Evolutionary conservation across 1,284 basidiomycete species (phyloP).

Genomic region (Golubevia pallescens): DNA sequence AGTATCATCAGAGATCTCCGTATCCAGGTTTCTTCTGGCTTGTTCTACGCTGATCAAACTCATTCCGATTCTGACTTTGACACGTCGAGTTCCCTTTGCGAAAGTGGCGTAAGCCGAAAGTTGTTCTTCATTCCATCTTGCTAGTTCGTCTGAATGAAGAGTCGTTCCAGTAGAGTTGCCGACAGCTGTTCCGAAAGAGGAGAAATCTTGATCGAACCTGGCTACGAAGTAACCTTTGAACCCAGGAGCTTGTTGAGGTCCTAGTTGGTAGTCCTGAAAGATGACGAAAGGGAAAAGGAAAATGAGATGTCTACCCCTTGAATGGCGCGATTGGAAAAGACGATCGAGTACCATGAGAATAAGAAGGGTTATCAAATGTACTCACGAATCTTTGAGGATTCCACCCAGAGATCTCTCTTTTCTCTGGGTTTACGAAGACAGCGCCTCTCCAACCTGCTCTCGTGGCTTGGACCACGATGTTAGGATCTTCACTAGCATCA

Average conservation of each 20-base stretch:
- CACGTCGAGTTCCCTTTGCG: conserved; percentile 58
- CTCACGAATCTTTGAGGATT: conserved; percentile 77
- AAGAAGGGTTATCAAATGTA: conserved; percentile 62
- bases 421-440: conserved; percentile 68
- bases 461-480: conserved; percentile 75
- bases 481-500: conserved; percentile 65
- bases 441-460: conserved; percentile 72
- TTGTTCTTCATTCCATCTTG: conserved; percentile 65
- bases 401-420: conserved; percentile 73
- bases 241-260: conserved; percentile 65
- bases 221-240: conserved; percentile 79
- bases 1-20: conserved; percentile 65
- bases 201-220: conserved; percentile 71
- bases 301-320: too few species aligned
- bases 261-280: conserved; percentile 45
- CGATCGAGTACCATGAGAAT: conserved; percentile 4
- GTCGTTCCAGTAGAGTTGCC: conserved; percentile 67
- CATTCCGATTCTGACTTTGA: conserved; percentile 75
- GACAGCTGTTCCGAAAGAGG: conserved; percentile 66
- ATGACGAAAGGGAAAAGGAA: neutral
- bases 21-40: conserved; percentile 74
- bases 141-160: conserved; percentile 29
- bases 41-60: conserved; percentile 80
- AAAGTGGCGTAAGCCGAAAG: conserved; percentile 74
- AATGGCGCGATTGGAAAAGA: too few species aligned